Conservation (phyloP, 2,329 filamentous ascomycete genomes). For the Gnomoniopsis sp. region DNA sequence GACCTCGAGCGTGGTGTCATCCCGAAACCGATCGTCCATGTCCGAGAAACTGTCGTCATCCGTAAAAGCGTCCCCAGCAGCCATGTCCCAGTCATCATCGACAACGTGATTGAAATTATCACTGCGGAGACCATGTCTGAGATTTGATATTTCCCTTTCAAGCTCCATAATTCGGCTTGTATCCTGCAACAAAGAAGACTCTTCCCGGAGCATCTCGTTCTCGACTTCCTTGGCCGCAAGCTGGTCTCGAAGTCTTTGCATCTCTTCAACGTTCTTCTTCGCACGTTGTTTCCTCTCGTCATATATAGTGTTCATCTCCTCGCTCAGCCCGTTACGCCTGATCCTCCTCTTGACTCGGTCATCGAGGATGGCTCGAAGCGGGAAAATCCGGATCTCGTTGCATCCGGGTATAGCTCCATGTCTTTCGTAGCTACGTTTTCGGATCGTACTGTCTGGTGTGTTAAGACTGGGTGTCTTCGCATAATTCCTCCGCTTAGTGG, state of each 20-base stretch:
- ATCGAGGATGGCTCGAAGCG: constrained; percentile 53
- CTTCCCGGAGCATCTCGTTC: constrained; percentile 43
- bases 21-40: neutral
- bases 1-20: constrained; percentile 1
- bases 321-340: constrained; percentile 53
- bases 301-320: constrained; percentile 53
- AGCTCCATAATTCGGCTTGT: constrained; percentile 4
- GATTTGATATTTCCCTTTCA: constrained; percentile 1
- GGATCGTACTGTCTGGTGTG: neutral
- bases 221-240: constrained; percentile 49
- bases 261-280: constrained; percentile 39
- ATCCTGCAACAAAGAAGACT: neutral
- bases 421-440: neutral
- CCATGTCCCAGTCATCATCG: constrained; percentile 10
- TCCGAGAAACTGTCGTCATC: constrained; percentile 4
- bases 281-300: constrained; percentile 41
- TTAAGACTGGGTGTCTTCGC: neutral
- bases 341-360: constrained; percentile 55
- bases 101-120: neutral
- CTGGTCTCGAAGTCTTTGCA: constrained; percentile 45
- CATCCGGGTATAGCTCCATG: constrained; percentile 15
- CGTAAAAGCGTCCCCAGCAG: constrained; percentile 4
- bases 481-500: neutral
- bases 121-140: neutral
- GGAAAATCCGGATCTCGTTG: constrained; percentile 41